Evolutionary conservation across 2,329 filamentous ascomycete genomes (phyloP), one percentile per base, ranked within the genome.

Genomic region (Fusarium napiforme): DNA sequence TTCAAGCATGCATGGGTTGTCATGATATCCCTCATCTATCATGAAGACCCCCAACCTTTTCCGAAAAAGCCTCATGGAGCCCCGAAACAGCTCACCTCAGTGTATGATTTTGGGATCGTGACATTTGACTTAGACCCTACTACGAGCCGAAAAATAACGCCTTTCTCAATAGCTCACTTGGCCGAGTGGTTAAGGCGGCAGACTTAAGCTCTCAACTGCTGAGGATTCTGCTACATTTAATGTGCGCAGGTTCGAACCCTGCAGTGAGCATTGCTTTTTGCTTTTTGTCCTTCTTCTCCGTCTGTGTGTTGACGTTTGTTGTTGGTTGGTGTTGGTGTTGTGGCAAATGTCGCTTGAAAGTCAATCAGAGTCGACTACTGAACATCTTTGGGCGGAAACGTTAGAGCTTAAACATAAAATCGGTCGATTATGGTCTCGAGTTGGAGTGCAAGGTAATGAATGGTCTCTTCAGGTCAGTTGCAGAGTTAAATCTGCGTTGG

Each of bases 141-240:
- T n/a, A 30, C 14, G 8, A 4, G 2, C n/a, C 8, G 0, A n/a
- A 18, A 58, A 28, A 19, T 36, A 15, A 49, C 19, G 55, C 18
- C 55, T 58, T 58, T 49, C 34, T 55, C 32, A 58, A 58, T 52
- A 58, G 55, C 55, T 58, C 55, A 58, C 55, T 58, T 68, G 55
- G 63, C 55, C 65, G 64, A 68, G 64, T 66, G 64, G 64, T 66
- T 66, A 66, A 65, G 64, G 64, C 64, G 64, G 64, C 61, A 66
- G 64, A 58, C 50, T 66, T 66, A 66, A 66, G 64, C 53, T 40
- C 36, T 40, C 23, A 11, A 7, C 39, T 65, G 34, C 60, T 66
- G 16, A 43, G 43, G 46, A 43, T 57, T 65, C 60, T 66, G 61
- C 64, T 66, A 65, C 60, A 56, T 42, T 47, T 32, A 63, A 56